Conservation (phyloP, 2,329 filamentous ascomycete species). For the Cladosporium cucumerinum region DNA sequence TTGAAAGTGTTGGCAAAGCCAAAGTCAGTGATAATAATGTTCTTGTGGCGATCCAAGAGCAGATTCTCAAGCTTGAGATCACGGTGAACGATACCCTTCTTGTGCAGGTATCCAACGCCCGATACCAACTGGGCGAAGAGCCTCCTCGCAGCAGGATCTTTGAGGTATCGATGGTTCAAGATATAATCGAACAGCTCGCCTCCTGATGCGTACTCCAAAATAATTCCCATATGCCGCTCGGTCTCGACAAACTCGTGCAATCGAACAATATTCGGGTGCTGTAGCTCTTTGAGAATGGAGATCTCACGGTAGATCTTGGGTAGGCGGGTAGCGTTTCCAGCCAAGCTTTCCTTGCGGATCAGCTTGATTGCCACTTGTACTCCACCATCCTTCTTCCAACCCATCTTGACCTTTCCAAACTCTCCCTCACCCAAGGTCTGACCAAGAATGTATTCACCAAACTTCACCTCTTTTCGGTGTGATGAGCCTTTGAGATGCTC, state of each 20-base stretch:
- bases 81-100: conserved; percentile 96
- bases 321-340: conserved; percentile 80
- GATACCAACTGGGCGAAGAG: conserved; percentile 95
- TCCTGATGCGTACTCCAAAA: conserved; percentile 95
- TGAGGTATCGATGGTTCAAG: conserved; percentile 91
- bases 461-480: conserved; percentile 72
- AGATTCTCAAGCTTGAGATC: conserved; percentile 96
- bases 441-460: conserved; percentile 92
- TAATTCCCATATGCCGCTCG: conserved; percentile 94
- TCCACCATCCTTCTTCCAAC: conserved; percentile 93
- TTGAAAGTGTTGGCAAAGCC: conserved; percentile 98
- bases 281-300: conserved; percentile 78
- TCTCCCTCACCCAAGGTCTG: conserved; percentile 97
- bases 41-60: conserved; percentile 89
- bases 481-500: conserved; percentile 55
- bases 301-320: conserved; percentile 98
- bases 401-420: conserved; percentile 97
- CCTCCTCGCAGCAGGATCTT: conserved; percentile 84
- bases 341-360: conserved; percentile 86
- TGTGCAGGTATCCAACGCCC: conserved; percentile 94
- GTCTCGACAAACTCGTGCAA: conserved; percentile 99
- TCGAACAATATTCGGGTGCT: conserved; percentile 94
- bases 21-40: conserved; percentile 99
- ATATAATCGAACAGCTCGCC: conserved; percentile 99
- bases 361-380: conserved; percentile 96